Base-by-base conservation (phyloP, 768 basidiomycete species). In the Tulasnella sp. region DNA sequence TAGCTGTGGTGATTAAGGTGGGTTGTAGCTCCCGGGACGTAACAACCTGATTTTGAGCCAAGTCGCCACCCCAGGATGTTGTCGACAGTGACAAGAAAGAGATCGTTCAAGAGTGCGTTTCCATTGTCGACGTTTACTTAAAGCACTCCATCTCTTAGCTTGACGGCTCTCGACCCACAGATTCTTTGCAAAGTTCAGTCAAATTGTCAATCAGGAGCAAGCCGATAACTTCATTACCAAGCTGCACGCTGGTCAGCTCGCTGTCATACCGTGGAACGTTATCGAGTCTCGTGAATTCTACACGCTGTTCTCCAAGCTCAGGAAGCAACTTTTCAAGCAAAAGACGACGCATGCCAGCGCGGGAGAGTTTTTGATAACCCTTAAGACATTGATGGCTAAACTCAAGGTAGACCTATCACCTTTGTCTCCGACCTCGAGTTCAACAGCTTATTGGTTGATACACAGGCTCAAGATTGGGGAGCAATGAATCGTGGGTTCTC, bases 341-440 rank as follows among this genome's bases (percentile, higher is more conserved):
- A 60, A 64, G 2, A 56, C 76, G 0, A 80, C 81, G 0, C 81
- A 83, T 64, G 69, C 66, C 0, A 71, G 74, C 0, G 82, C 79
- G 0, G 78, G 77, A 17, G 74, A 79, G 59, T 84, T 84, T 63
- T 69, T 83, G 4, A 75, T 77, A 38, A 72, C 76, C 2, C 70
- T 84, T 66, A 84, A 84, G 67, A 80, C 80, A 0, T 62, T 84
- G 48, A 84, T 84, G 82, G 82, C 82, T 4, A 84, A 84, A 60
- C 65, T 84, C 42, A 84, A 83, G 75, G 82, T 79, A 51, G 48
- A 59, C 60, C 19, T 2, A 13, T 42, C 34, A 23, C 5, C n/a
- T n/a, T n/a, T n/a, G n/a, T n/a, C n/a, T n/a, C n/a, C n/a, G n/a
- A n/a, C 58, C 38, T 17, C 38, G 43, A 24, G n/a, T 32, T 32